Percentiles rank a stretch among this genome's conserved stretches.
Conservation (phyloP, 306 rosid genomes). For the Astragalus membranaceus region DNA sequence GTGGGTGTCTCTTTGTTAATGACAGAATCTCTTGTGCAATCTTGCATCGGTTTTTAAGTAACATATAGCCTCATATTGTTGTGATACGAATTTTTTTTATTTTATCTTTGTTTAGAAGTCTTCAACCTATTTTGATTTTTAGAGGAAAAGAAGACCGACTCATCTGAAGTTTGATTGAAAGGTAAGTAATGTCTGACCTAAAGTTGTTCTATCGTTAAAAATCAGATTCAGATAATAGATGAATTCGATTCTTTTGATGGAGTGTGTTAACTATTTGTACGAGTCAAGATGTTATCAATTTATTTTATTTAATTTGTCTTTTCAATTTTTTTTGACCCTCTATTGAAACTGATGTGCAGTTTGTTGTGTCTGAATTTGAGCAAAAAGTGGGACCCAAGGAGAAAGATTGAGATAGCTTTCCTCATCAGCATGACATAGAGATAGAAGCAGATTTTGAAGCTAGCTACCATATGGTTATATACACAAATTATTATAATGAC, state of each 20-base stretch:
- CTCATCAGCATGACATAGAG: slow-evolving; percentile 22
- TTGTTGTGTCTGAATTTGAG: slow-evolving; percentile 17
- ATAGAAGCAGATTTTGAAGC: slow-evolving; percentile 17
- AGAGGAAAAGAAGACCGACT: too few species aligned
- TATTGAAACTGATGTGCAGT: slow-evolving; percentile 8
- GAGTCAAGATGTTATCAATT: too few species aligned
- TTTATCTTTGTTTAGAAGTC: neutral
- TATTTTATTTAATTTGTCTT: neutral
- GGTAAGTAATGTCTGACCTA: too few species aligned
- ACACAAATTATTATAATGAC: neutral
- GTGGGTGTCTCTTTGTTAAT: slow-evolving; percentile 15
- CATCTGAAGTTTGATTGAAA: too few species aligned
- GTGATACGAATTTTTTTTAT: neutral
- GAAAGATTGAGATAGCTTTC: slow-evolving; percentile 32
- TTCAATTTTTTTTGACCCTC: neutral
- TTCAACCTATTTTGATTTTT: too few species aligned
- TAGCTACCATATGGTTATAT: slow-evolving; percentile 9
- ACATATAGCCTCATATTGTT: neutral
- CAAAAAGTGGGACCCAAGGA: slow-evolving; percentile 23
- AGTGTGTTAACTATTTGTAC: too few species aligned
- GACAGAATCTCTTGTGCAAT: slow-evolving; percentile 19
- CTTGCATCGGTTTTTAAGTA: neutral
- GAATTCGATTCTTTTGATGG: too few species aligned
- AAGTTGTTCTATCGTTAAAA: too few species aligned
- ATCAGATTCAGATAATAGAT: too few species aligned